phyloP scores from a whole-genome alignment of 2,329 filamentous ascomycete species.

The Nannizziopsis barbatae region DNA sequence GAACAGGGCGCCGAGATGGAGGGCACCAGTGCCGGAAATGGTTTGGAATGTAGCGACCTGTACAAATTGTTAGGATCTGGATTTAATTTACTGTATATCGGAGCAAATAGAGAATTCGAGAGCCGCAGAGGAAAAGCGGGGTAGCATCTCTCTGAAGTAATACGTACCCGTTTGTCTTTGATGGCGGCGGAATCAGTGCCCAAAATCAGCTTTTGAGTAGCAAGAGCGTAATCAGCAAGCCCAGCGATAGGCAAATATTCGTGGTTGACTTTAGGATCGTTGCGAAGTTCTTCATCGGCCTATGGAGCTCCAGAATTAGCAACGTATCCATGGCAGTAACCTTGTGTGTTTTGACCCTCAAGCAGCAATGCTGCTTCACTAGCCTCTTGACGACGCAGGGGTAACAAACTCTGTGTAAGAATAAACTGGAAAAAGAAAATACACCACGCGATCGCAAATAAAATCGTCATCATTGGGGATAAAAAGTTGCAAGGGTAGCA shows the following conservation, averaged over 20 bases:
- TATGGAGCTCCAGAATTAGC: slow-evolving; percentile 29
- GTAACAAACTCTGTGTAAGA: too few species aligned
- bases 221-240: slow-evolving; percentile 70
- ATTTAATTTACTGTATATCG: not conserved
- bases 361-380: too few species aligned
- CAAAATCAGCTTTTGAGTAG: slow-evolving; percentile 82
- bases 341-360: too few species aligned
- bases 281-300: slow-evolving; percentile 82
- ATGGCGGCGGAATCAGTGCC: slow-evolving; percentile 70
- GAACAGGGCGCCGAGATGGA: slow-evolving; percentile 89
- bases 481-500: not conserved
- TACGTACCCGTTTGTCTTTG: slow-evolving; percentile 60
- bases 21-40: slow-evolving; percentile 91
- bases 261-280: slow-evolving; percentile 86
- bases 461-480: not conserved
- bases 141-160: not conserved
- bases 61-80: not conserved
- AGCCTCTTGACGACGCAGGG: too few species aligned
- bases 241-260: slow-evolving; percentile 97
- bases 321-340: too few species aligned
- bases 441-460: not conserved
- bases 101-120: not conserved
- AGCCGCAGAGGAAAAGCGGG: not conserved
- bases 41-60: slow-evolving; percentile 71
- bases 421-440: slow-evolving; percentile 3